A percentile compares a stretch with the other conserved stretches of the same genome.
Evolutionary conservation across 2,329 filamentous ascomycete species (phyloP).

Genomic region (Aspergillus puulaauensis): DNA sequence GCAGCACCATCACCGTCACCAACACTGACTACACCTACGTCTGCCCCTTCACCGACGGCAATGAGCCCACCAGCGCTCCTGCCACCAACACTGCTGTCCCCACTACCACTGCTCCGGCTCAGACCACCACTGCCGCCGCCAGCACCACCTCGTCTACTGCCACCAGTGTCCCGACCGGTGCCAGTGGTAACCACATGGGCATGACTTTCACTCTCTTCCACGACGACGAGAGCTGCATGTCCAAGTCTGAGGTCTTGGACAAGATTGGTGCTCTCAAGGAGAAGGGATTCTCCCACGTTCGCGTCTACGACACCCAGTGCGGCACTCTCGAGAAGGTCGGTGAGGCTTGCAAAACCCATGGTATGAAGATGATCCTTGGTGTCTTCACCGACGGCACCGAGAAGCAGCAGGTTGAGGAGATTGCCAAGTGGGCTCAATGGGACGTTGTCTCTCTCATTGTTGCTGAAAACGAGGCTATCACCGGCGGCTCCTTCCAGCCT

Average conservation of each 20-base stretch:
- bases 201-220: slow-evolving; percentile 71
- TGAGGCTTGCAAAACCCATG: slow-evolving; percentile 62
- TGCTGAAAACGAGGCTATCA: slow-evolving; percentile 84
- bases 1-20: slow-evolving; percentile 66
- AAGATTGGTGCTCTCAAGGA: slow-evolving; percentile 64
- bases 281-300: slow-evolving; percentile 69
- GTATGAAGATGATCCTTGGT: slow-evolving; percentile 79
- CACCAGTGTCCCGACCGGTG: slow-evolving; percentile 20
- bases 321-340: slow-evolving; percentile 74
- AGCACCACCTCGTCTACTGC: slow-evolving; percentile 23
- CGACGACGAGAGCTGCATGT: slow-evolving; percentile 53
- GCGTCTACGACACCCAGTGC: slow-evolving; percentile 93
- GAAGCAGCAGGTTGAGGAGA: slow-evolving; percentile 67
- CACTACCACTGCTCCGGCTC: slow-evolving; percentile 16
- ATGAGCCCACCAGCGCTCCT: slow-evolving; percentile 28
- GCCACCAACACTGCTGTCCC: slow-evolving; percentile 26
- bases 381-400: slow-evolving; percentile 70
- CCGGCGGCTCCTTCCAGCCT: too few relatives aligned
- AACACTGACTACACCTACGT: slow-evolving; percentile 67
- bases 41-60: slow-evolving; percentile 64
- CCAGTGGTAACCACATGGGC: slow-evolving; percentile 51
- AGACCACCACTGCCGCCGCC: slow-evolving; percentile 26
- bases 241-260: slow-evolving; percentile 52
- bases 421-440: slow-evolving; percentile 73
- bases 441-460: slow-evolving; percentile 75